These are phyloP conservation scores for Vachellia pachyceras DNA, from an alignment of 306 rosid genomes.

Conservation along the genomic window DNA sequence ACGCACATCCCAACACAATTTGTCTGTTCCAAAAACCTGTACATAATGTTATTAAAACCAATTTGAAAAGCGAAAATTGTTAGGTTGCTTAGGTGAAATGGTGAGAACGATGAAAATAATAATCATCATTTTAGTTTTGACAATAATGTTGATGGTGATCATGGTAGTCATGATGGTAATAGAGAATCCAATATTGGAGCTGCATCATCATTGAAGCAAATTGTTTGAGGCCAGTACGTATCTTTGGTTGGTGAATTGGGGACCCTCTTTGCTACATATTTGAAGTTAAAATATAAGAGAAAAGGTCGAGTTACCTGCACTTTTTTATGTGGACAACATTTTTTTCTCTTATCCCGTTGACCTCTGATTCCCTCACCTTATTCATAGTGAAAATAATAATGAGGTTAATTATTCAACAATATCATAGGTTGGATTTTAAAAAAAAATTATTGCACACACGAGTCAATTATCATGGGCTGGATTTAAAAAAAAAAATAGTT, in stretches of 20 bases:
- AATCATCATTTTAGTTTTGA: conserved; percentile 49
- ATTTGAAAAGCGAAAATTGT: neutral
- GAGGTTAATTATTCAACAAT: conserved; percentile 27
- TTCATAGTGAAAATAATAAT: conserved; percentile 36
- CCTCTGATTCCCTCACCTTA: conserved; percentile 80
- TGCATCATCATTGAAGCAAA: conserved; percentile 47
- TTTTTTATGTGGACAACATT: conserved; percentile 74
- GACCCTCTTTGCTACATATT: conserved; percentile 30
- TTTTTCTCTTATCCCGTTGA: conserved; percentile 76
- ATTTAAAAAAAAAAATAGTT: conserved; percentile 21
- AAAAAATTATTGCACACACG: no score
- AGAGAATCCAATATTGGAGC: conserved; percentile 39
- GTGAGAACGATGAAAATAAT: conserved; percentile 12
- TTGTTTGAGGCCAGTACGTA: conserved; percentile 45
- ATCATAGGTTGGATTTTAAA: conserved; percentile 31
- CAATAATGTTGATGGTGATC: conserved; percentile 38
- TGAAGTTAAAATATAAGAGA: conserved; percentile 2
- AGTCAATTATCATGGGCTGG: no score
- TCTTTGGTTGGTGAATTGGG: conserved; percentile 57
- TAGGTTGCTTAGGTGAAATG: conserved; percentile 26
- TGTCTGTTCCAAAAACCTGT: conserved; percentile 84
- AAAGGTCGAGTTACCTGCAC: conserved; percentile 72
- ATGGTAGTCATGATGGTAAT: conserved; percentile 45
- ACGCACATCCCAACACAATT: conserved; percentile 90
- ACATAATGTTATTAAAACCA: conserved; percentile 27